Evolutionary conservation across 164 flowering plant species (phyloP).

Genomic region (Liriodendron chinense): DNA sequence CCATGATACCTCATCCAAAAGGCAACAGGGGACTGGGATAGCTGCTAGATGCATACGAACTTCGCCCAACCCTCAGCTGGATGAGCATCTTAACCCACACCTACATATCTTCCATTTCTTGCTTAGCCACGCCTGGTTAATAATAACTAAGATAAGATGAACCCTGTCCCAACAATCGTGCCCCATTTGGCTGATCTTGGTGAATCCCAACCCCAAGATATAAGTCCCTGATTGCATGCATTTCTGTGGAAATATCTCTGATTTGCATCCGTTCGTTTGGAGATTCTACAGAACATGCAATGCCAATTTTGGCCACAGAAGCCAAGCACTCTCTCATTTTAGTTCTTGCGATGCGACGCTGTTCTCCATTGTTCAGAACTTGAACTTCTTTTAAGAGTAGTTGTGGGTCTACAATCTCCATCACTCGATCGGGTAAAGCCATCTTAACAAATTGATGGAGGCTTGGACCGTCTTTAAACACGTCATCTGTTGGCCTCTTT

Average conservation of each 20-base stretch:
- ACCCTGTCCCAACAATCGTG: no score
- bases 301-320: background rate
- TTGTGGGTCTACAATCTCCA: conserved; percentile 4
- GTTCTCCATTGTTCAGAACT: background rate
- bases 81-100: no score
- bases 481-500: conserved; percentile 25
- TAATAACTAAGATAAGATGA: no score
- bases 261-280: background rate
- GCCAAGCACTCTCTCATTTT: background rate
- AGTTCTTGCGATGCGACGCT: background rate
- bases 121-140: no score
- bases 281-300: background rate
- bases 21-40: no score
- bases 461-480: conserved; percentile 14
- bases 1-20: no score
- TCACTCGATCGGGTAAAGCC: conserved; percentile 11
- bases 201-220: background rate
- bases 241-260: background rate
- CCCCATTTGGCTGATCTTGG: no score
- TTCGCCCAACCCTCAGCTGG: no score
- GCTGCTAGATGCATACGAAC: no score
- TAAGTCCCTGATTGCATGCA: background rate
- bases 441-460: conserved; percentile 15
- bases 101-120: no score
- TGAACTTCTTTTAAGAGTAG: background rate